Conservation (phyloP, 345 rosid species). For the Adansonia digitata region DNA sequence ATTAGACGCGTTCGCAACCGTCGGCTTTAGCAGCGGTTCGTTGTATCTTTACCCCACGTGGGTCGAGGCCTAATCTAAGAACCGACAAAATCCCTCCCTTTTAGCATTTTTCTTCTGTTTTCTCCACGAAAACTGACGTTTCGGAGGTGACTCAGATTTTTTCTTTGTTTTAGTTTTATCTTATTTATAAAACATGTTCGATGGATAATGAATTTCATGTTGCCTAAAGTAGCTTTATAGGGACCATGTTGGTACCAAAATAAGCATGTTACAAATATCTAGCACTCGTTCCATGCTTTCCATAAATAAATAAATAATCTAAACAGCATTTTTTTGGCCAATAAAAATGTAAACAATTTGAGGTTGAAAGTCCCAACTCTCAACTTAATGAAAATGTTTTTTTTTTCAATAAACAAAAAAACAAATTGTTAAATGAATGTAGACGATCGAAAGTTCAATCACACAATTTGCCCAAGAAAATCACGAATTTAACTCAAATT, state of each 20-base stretch:
- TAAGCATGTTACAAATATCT: too few relatives aligned
- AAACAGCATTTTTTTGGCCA: too few relatives aligned
- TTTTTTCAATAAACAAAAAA: neutral
- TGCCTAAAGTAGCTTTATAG: neutral
- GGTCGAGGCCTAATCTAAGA: neutral
- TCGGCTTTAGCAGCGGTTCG: neutral
- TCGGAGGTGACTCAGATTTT: neutral
- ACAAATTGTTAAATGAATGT: neutral
- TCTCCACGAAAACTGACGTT: neutral
- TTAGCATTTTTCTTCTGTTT: neutral
- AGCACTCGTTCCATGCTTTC: neutral
- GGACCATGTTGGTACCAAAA: neutral
- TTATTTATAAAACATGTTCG: neutral
- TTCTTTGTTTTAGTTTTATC: too few relatives aligned
- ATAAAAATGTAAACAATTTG: too few relatives aligned
- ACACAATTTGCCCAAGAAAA: too few relatives aligned
- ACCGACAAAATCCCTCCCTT: neutral
- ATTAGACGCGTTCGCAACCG: neutral
- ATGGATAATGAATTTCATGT: neutral
- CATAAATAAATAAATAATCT: too few relatives aligned
- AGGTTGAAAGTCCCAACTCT: too few relatives aligned
- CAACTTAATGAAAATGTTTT: too few relatives aligned
- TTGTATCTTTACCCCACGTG: neutral
- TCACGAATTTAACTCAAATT: too few relatives aligned
- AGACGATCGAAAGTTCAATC: too few relatives aligned